Evolutionary conservation across 441 rosid species (phyloP).

Genomic region (Populus hybrid): DNA sequence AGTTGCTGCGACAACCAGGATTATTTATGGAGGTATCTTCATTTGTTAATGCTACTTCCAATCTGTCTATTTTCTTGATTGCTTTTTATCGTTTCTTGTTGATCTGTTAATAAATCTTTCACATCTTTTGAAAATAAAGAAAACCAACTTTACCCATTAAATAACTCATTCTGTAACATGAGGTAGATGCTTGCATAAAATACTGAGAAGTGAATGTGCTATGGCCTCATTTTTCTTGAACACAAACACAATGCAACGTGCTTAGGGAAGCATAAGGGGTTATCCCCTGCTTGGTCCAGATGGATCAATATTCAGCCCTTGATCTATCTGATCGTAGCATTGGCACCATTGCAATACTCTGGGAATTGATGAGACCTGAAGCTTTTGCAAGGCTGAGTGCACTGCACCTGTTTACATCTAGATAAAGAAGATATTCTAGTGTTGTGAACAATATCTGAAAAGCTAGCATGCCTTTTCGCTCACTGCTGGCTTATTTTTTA

Average conservation of each 20-base stretch:
- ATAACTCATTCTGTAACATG: not conserved
- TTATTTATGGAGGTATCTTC: conserved; percentile 63
- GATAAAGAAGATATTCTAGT: not conserved
- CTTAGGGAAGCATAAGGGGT: not conserved
- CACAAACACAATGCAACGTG: not conserved
- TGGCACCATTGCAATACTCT: not conserved
- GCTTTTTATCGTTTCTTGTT: not conserved
- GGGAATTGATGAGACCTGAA: not conserved
- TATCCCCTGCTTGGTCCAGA: not conserved
- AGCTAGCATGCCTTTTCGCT: not conserved
- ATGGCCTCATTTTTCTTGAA: not conserved
- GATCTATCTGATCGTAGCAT: not conserved
- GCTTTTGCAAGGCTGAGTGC: not conserved
- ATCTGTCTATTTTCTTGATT: not conserved
- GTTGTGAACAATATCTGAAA: not conserved
- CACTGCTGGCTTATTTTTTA: not conserved
- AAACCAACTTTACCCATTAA: not conserved
- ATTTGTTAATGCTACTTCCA: not conserved
- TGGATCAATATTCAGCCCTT: not conserved
- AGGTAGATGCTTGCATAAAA: not conserved
- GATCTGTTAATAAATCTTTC: not conserved
- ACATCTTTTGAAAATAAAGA: not conserved
- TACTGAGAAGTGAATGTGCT: not conserved
- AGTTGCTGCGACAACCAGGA: conserved; percentile 54
- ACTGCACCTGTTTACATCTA: not conserved